Evolutionary conservation across 2,329 filamentous ascomycete genomes (phyloP).

Genomic region (Pyrenochaeta sp.): DNA sequence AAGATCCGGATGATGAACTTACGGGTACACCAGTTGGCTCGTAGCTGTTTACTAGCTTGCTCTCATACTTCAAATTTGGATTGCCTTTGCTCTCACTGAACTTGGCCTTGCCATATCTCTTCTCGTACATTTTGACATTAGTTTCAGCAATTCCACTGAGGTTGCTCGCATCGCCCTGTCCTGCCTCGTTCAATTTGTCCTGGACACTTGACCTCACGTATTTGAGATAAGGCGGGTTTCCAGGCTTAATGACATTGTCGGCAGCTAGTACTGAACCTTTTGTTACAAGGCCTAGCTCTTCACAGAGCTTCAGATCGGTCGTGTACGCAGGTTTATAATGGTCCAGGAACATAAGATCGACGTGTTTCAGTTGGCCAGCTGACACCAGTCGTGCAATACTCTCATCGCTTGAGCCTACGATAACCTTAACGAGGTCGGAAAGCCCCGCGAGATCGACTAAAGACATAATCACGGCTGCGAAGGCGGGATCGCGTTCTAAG

Average conservation of each 20-base stretch:
- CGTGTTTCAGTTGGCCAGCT: slow-evolving; percentile 62
- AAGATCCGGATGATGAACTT: slow-evolving; percentile 42
- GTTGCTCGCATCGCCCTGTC: slow-evolving; percentile 45
- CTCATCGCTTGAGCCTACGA: slow-evolving; percentile 74
- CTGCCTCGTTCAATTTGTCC: slow-evolving; percentile 63
- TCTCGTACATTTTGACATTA: slow-evolving; percentile 59
- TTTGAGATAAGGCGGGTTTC: slow-evolving; percentile 74
- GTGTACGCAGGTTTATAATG: slow-evolving; percentile 82
- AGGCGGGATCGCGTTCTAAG: slow-evolving; percentile 77
- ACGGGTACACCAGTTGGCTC: slow-evolving; percentile 73
- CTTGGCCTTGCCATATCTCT: slow-evolving; percentile 57
- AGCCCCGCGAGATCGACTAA: slow-evolving; percentile 79
- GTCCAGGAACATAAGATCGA: slow-evolving; percentile 81
- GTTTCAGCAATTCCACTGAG: slow-evolving; percentile 53
- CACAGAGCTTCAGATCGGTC: slow-evolving; percentile 78
- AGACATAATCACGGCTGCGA: slow-evolving; percentile 72
- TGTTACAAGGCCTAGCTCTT: slow-evolving; percentile 71
- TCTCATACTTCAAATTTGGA: slow-evolving; percentile 72
- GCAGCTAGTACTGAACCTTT: slow-evolving; percentile 71
- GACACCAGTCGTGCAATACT: slow-evolving; percentile 68
- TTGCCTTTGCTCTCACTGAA: slow-evolving; percentile 62
- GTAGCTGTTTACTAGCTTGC: slow-evolving; percentile 69
- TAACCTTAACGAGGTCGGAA: slow-evolving; percentile 72
- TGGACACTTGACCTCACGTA: slow-evolving; percentile 73
- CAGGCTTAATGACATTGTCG: slow-evolving; percentile 76